A percentile compares a stretch with the other conserved stretches of the same genome.
phyloP scores from a whole-genome alignment of 306 rosid species.

The Morella rubra region DNA sequence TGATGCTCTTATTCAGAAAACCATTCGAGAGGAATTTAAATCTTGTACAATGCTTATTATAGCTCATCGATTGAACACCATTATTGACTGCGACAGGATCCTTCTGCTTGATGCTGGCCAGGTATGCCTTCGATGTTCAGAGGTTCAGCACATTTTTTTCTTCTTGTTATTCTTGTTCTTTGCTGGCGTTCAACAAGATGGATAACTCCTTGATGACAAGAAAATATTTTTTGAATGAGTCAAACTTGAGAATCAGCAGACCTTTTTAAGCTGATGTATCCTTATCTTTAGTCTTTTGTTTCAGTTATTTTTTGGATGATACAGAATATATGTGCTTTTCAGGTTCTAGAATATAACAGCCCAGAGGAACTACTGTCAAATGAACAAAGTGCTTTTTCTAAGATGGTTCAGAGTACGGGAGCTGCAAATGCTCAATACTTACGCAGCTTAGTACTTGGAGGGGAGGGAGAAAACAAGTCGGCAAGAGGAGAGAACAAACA shows the following conservation, averaged over 20 bases:
- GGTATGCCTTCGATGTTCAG: constrained; percentile 41
- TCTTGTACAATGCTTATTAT: constrained; percentile 85
- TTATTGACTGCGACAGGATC: constrained; percentile 72
- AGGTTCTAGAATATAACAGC: constrained; percentile 70
- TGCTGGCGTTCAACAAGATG: background rate
- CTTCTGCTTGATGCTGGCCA: constrained; percentile 73
- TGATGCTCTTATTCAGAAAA: constrained; percentile 83
- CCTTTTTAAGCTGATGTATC: constrained; percentile 9
- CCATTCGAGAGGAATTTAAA: constrained; percentile 76
- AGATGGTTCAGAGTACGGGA: constrained; percentile 89
- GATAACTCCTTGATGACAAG: background rate
- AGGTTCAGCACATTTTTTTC: background rate
- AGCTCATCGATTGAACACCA: constrained; percentile 87
- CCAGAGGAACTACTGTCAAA: constrained; percentile 56
- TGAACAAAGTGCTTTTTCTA: constrained; percentile 64
- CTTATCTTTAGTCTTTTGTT: constrained; percentile 11
- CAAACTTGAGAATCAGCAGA: constrained; percentile 1
- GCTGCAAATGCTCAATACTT: constrained; percentile 77
- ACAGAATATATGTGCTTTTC: background rate
- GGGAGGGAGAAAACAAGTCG: constrained; percentile 21
- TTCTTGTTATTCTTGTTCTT: background rate
- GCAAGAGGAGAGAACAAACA: constrained; percentile 22
- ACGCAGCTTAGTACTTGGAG: constrained; percentile 48
- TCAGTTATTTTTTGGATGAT: constrained; percentile 13
- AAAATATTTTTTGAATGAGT: constrained; percentile 9